Evolutionary conservation across 2,329 filamentous ascomycete genomes (phyloP).

Genomic region (Ascochyta pisi): DNA sequence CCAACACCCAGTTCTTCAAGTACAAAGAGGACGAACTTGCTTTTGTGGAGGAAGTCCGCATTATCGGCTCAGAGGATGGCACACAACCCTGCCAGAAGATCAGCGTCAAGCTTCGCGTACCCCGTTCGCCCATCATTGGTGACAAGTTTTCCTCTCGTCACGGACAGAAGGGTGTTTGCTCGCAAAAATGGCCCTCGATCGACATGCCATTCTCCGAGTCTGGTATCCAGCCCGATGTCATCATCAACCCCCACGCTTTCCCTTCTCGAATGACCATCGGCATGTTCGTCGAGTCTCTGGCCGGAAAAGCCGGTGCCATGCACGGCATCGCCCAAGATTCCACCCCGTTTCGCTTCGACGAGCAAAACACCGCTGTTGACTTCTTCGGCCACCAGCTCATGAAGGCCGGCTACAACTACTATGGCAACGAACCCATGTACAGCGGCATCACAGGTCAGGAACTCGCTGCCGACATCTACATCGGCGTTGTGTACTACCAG

Average conservation of each 20-base stretch:
- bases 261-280: constrained; percentile 99
- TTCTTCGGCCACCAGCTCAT: constrained; percentile 96
- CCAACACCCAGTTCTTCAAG: constrained; percentile 84
- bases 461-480: constrained; percentile 92
- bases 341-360: constrained; percentile 93
- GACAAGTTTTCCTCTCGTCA: constrained; percentile 99
- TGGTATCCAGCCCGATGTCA: constrained; percentile 95
- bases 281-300: constrained; percentile 98
- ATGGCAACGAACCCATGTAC: constrained; percentile 99
- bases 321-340: constrained; percentile 96
- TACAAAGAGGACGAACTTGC: constrained; percentile 92
- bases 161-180: constrained; percentile 96
- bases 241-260: constrained; percentile 99
- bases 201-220: constrained; percentile 98
- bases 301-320: constrained; percentile 90
- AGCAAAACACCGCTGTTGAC: constrained; percentile 88
- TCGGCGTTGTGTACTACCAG: constrained; percentile 98
- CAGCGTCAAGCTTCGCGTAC: constrained; percentile 91
- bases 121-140: constrained; percentile 88
- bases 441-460: constrained; percentile 95
- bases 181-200: constrained; percentile 90
- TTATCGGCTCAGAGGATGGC: constrained; percentile 85
- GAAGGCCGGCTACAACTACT: constrained; percentile 96
- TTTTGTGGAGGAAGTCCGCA: constrained; percentile 89
- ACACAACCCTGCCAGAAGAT: constrained; percentile 85